These are phyloP conservation scores for Lactifluus echinatus DNA, from an alignment of 768 basidiomycete genomes.

Conservation along the genomic window DNA sequence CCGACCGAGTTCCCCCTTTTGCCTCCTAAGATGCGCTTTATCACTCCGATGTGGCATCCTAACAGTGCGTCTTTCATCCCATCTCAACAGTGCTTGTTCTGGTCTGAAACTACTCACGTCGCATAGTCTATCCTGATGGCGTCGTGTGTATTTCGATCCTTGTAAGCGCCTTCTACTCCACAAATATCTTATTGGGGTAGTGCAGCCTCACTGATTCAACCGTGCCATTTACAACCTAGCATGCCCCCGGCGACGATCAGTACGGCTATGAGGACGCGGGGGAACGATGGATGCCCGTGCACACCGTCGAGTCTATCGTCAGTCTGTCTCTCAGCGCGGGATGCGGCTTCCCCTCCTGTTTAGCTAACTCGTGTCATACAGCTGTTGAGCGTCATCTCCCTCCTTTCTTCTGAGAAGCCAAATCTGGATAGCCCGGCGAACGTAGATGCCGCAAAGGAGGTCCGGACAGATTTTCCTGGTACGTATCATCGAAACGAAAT, in stretches of 20 bases:
- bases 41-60: conserved; percentile 95
- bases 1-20: conserved; percentile 83
- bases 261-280: conserved; percentile 96
- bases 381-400: conserved; percentile 94
- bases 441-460: conserved; percentile 89
- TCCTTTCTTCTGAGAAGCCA: conserved; percentile 85
- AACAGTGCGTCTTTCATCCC: conserved; percentile 57
- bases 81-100: not conserved
- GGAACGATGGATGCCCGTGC: conserved; percentile 96
- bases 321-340: too few species aligned
- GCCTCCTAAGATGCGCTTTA: conserved; percentile 94
- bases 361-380: conserved; percentile 28
- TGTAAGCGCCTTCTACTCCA: conserved; percentile 35
- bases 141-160: conserved; percentile 95
- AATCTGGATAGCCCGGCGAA: conserved; percentile 94
- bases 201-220: not conserved
- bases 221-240: conserved; percentile 39
- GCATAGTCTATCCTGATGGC: conserved; percentile 83
- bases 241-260: conserved; percentile 93
- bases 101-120: not conserved
- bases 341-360: not conserved
- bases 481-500: conserved; percentile 25
- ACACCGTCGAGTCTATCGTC: conserved; percentile 94
- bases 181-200: conserved; percentile 4
- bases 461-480: conserved; percentile 58